Conservation (phyloP, 1,139 yeast species). For the Nadsonia starkeyi-henricii region DNA sequence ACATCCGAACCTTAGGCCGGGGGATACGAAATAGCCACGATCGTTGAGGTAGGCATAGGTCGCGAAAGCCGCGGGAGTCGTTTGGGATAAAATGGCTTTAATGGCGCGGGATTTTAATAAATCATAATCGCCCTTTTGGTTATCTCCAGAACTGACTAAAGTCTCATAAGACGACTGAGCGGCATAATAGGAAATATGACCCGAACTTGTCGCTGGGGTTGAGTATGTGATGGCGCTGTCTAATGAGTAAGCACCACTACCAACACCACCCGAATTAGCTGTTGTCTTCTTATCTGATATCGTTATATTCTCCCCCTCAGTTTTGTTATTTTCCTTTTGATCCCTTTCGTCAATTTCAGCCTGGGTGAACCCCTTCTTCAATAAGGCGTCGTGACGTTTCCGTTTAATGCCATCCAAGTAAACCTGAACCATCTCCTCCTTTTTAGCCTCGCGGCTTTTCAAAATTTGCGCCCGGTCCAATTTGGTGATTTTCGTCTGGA, state of each 20-base stretch:
- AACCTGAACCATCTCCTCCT: conserved; percentile 11
- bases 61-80: neutral
- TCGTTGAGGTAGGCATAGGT: conserved; percentile 28
- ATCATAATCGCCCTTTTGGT: too few species aligned
- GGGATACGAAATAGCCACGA: conserved; percentile 45
- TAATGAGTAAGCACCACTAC: neutral
- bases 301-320: too few species aligned
- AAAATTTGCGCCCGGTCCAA: conserved; percentile 10
- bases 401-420: conserved; percentile 14
- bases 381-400: conserved; percentile 15
- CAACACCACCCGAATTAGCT: too few species aligned
- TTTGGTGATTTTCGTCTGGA: conserved; percentile 12
- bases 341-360: conserved; percentile 7
- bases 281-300: too few species aligned
- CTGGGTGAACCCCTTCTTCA: conserved; percentile 9
- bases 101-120: neutral
- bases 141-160: neutral
- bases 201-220: neutral
- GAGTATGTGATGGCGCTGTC: neutral
- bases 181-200: neutral
- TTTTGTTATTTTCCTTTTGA: conserved; percentile 1
- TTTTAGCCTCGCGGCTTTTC: conserved; percentile 7
- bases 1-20: conserved; percentile 88
- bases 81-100: neutral
- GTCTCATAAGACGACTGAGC: neutral